Evolutionary conservation across 2,329 filamentous ascomycete genomes (phyloP).

Genomic region (Triangularia verruculosa): DNA sequence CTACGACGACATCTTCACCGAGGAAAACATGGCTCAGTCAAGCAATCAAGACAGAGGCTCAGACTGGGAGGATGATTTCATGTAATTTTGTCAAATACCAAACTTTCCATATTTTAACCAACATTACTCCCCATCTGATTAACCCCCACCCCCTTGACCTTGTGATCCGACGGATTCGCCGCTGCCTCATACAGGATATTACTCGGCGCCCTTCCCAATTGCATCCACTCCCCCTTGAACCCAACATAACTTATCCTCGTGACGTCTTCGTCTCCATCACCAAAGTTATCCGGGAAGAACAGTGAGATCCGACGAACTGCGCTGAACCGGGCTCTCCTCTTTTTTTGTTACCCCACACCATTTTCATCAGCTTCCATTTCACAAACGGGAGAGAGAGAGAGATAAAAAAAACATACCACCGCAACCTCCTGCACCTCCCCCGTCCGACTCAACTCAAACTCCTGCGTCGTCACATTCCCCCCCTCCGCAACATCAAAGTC

Average conservation of each 20-base stretch:
- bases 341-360: not conserved
- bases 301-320: conserved; percentile 77
- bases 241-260: conserved; percentile 79
- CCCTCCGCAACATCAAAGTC: conserved; percentile 79
- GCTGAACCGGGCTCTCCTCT: conserved; percentile 80
- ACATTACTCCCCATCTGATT: conserved; percentile 56
- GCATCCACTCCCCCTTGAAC: conserved; percentile 94
- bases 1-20: conserved; percentile 87
- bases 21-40: conserved; percentile 71
- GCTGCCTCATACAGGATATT: conserved; percentile 93
- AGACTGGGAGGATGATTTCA: conserved; percentile 88
- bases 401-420: conserved; percentile 49
- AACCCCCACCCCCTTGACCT: conserved; percentile 54
- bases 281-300: conserved; percentile 92
- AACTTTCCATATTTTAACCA: conserved; percentile 25
- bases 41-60: conserved; percentile 83
- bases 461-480: conserved; percentile 67
- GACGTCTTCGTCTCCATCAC: conserved; percentile 73
- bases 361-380: not conserved
- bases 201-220: conserved; percentile 74
- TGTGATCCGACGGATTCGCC: conserved; percentile 86
- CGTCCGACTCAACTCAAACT: conserved; percentile 72
- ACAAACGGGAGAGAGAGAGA: not conserved
- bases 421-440: conserved; percentile 82
- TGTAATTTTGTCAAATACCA: conserved; percentile 51